phyloP scores from a whole-genome alignment of 2,329 filamentous ascomycete species.

The Mycosphaerelloides madeirae region DNA sequence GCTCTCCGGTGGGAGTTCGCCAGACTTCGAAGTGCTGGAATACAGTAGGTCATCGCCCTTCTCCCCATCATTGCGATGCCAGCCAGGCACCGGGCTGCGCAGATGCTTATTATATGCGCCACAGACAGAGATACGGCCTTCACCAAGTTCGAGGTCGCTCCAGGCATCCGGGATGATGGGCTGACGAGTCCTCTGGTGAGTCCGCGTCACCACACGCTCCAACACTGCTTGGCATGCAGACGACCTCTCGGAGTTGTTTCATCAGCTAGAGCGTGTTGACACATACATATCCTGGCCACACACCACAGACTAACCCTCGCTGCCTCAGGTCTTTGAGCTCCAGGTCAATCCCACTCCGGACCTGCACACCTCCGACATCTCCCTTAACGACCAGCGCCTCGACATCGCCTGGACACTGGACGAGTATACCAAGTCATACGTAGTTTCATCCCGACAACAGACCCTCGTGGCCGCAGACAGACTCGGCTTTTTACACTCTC shows the following conservation, averaged over 20 bases:
- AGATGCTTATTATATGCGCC: conserved; percentile 5
- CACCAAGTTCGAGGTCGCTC: conserved; percentile 38
- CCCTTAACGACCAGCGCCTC: conserved; percentile 41
- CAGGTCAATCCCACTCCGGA: conserved; percentile 35
- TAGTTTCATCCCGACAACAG: conserved; percentile 19
- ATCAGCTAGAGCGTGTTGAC: background rate
- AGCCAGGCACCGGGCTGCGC: background rate
- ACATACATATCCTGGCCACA: too few relatives aligned
- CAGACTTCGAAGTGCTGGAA: conserved; percentile 15
- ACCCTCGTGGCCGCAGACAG: conserved; percentile 15
- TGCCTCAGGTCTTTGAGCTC: conserved; percentile 39
- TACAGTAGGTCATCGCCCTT: conserved; percentile 14
- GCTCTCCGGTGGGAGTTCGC: background rate
- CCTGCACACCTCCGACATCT: conserved; percentile 38
- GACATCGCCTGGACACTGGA: conserved; percentile 37
- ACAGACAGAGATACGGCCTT: conserved; percentile 25
- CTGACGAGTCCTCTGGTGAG: conserved; percentile 38
- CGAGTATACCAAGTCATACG: conserved; percentile 33
- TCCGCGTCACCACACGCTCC: conserved; percentile 28
- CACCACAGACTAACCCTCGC: conserved; percentile 14
- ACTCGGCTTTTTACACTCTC: conserved; percentile 7
- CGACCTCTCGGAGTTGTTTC: conserved; percentile 7
- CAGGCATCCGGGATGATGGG: conserved; percentile 27
- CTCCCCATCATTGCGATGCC: background rate
- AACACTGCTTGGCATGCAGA: conserved; percentile 18